A percentile compares a stretch with the other conserved stretches of the same genome.
Conservation (phyloP, 257 asterid genomes). For the Ocimum tenuiflorum region DNA sequence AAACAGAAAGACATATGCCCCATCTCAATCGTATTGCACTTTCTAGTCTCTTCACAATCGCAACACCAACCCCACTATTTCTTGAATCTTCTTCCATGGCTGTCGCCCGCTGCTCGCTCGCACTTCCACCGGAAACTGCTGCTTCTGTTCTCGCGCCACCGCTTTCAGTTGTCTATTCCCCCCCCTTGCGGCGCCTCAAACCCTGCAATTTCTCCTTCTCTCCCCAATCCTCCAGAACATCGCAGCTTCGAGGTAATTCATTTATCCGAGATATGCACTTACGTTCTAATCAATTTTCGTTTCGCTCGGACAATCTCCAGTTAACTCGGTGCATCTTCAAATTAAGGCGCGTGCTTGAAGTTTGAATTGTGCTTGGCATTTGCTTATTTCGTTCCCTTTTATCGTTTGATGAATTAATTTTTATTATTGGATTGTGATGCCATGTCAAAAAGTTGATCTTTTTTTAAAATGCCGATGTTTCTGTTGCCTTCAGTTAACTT, state of each 20-base stretch:
- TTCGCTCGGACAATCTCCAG: background rate
- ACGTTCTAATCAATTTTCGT: background rate
- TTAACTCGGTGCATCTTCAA: background rate
- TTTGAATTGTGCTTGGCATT: conserved; percentile 2
- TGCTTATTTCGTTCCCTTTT: background rate
- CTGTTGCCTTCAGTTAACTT: too few species aligned
- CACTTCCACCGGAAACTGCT: conserved; percentile 32
- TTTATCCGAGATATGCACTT: background rate
- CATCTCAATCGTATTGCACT: background rate
- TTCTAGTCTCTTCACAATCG: conserved; percentile 19
- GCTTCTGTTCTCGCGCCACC: conserved; percentile 23
- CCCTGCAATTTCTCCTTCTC: conserved; percentile 20
- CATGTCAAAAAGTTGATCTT: background rate
- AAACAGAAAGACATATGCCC: background rate
- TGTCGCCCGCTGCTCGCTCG: conserved; percentile 33
- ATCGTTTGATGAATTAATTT: background rate
- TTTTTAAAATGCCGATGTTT: background rate
- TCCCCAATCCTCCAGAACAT: conserved; percentile 19
- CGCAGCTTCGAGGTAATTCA: conserved; percentile 36
- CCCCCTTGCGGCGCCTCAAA: conserved; percentile 24
- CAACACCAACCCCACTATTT: background rate
- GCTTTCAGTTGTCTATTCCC: conserved; percentile 24
- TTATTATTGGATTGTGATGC: background rate
- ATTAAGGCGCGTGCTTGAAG: background rate
- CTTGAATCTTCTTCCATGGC: conserved; percentile 51